Percentiles rank a stretch among this genome's conserved stretches.
Evolutionary conservation across 768 basidiomycete genomes (phyloP).

Genomic region (Trametes cinnabarina): DNA sequence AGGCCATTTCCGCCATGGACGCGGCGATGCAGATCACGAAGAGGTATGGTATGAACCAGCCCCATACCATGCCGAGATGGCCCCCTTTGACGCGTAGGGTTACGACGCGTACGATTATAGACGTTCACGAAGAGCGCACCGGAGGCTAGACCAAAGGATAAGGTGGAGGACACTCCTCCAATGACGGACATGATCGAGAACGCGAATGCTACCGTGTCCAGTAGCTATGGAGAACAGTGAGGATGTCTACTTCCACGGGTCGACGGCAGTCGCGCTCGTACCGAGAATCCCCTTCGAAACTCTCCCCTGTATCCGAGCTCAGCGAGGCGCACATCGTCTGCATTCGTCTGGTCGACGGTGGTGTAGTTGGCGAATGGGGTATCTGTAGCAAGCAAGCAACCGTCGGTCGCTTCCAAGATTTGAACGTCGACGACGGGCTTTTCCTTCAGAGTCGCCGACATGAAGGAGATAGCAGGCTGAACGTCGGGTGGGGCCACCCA

Average conservation of each 20-base stretch:
- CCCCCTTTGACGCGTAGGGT: conserved; percentile 43
- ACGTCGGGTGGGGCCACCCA: too few relatives aligned
- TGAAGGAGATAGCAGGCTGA: too few relatives aligned
- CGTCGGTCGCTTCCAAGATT: too few relatives aligned
- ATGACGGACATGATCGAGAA: conserved; percentile 73
- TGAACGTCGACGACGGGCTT: too few relatives aligned
- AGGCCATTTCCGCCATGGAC: conserved; percentile 68
- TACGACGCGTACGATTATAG: neutral
- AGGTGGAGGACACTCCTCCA: conserved; percentile 63
- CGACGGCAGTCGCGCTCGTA: conserved; percentile 28
- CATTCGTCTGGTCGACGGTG: conserved; percentile 17
- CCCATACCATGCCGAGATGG: conserved; percentile 73
- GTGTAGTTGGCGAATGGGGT: too few relatives aligned
- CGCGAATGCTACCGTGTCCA: conserved; percentile 63
- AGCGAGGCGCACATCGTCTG: conserved; percentile 58
- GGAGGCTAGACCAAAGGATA: conserved; percentile 58
- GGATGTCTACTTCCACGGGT: neutral
- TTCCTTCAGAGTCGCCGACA: too few relatives aligned
- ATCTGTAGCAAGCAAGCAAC: too few relatives aligned
- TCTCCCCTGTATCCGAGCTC: conserved; percentile 69
- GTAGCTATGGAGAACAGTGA: conserved; percentile 33
- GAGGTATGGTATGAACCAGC: conserved; percentile 68
- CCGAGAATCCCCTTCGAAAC: conserved; percentile 72
- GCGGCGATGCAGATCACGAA: conserved; percentile 66
- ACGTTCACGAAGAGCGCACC: conserved; percentile 35